Percentiles rank a stretch among this genome's conserved stretches.
phyloP scores from a whole-genome alignment of 2,329 filamentous ascomycete genomes.

The Zymoseptoria passerinii region DNA sequence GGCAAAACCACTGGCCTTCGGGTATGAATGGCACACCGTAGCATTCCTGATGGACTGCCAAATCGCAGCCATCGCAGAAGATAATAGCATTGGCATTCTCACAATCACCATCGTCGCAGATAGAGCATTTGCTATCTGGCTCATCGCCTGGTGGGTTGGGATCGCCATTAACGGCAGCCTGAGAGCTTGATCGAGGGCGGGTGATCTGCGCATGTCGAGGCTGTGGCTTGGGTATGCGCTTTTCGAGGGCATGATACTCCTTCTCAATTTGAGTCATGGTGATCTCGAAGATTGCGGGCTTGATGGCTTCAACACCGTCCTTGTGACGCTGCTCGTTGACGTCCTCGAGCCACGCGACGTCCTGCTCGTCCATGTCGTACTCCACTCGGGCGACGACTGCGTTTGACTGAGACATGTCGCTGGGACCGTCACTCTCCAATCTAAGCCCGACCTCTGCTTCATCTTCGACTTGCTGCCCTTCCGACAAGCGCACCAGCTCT shows the following conservation, averaged over 20 bases:
- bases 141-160: slow-evolving; percentile 73
- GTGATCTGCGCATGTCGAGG: slow-evolving; percentile 94
- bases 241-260: slow-evolving; percentile 94
- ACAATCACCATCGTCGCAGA: slow-evolving; percentile 98
- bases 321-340: slow-evolving; percentile 70
- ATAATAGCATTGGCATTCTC: slow-evolving; percentile 99
- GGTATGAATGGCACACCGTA: slow-evolving; percentile 98
- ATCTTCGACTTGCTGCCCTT: slow-evolving; percentile 56
- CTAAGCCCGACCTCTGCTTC: slow-evolving; percentile 46
- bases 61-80: slow-evolving; percentile 94
- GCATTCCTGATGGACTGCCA: slow-evolving; percentile 97
- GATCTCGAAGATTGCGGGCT: slow-evolving; percentile 90
- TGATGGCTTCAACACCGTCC: slow-evolving; percentile 71
- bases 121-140: slow-evolving; percentile 92
- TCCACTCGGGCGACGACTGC: slow-evolving; percentile 69
- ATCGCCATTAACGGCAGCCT: slow-evolving; percentile 91
- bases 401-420: slow-evolving; percentile 45
- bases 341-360: slow-evolving; percentile 87
- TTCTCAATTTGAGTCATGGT: slow-evolving; percentile 99
- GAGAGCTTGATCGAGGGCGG: slow-evolving; percentile 83
- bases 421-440: slow-evolving; percentile 48
- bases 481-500: slow-evolving; percentile 56
- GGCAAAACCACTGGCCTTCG: slow-evolving; percentile 95
- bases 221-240: slow-evolving; percentile 92
- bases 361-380: slow-evolving; percentile 99